These are phyloP conservation scores for Globisporangium camurandrum DNA, from an alignment of 352 stramenopile genomes.

Conservation along the genomic window DNA sequence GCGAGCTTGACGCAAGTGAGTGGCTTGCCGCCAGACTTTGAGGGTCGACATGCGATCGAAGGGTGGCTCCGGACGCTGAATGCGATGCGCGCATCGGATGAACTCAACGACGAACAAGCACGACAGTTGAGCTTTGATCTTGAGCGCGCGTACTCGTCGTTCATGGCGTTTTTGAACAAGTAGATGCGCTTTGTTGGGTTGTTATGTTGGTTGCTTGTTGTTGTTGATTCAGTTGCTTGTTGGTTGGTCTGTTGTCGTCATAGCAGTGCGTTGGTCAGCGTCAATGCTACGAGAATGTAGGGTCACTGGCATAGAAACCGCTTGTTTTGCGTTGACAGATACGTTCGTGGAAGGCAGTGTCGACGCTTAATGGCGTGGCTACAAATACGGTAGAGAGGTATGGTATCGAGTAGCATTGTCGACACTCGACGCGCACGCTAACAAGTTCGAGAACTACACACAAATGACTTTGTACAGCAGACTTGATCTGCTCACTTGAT, in stretches of 20 bases:
- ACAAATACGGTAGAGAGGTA: too few species aligned
- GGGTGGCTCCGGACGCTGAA: constrained; percentile 95
- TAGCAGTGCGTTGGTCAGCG: too few species aligned
- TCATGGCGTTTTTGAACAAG: constrained; percentile 87
- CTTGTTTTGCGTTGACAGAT: too few species aligned
- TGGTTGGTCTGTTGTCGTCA: not conserved
- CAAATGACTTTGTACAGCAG: too few species aligned
- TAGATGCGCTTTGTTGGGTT: constrained; percentile 13
- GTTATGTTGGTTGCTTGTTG: not conserved
- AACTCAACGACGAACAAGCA: constrained; percentile 93
- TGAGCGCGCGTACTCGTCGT: constrained; percentile 93
- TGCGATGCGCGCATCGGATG: constrained; percentile 92
- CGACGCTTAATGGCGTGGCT: too few species aligned
- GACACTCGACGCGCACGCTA: too few species aligned
- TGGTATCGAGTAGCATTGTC: too few species aligned
- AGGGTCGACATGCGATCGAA: constrained; percentile 90
- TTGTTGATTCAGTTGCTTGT: not conserved
- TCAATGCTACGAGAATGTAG: too few species aligned
- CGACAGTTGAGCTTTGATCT: constrained; percentile 95
- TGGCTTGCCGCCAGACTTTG: constrained; percentile 92
- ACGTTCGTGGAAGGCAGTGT: too few species aligned
- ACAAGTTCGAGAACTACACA: too few species aligned
- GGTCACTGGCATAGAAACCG: too few species aligned
- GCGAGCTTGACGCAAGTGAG: constrained; percentile 90
- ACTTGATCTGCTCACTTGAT: too few species aligned